phyloP scores from a whole-genome alignment of 495 filamentous ascomycete genomes.

The Terfezia claveryi region DNA sequence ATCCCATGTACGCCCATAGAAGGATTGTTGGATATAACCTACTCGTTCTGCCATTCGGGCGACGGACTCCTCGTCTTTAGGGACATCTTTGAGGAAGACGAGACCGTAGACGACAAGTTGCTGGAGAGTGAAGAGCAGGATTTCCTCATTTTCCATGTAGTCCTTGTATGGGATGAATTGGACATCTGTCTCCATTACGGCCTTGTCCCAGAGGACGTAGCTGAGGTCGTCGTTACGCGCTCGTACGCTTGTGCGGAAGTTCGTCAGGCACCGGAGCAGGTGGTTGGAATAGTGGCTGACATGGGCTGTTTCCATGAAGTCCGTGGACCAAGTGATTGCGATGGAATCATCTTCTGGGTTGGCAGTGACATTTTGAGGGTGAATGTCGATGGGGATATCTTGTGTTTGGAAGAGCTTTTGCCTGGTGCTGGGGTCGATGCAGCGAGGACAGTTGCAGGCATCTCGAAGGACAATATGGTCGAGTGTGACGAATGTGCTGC shows the following conservation, averaged over 20 bases:
- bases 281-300: slow-evolving; percentile 24
- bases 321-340: slow-evolving; percentile 35
- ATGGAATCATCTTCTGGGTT: not conserved
- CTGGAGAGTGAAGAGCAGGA: slow-evolving; percentile 31
- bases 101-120: slow-evolving; percentile 39
- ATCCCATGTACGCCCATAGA: slow-evolving; percentile 82
- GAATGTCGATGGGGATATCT: slow-evolving; percentile 40
- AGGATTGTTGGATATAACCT: slow-evolving; percentile 53
- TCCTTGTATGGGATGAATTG: slow-evolving; percentile 38
- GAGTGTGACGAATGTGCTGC: slow-evolving; percentile 6
- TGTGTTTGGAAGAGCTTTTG: slow-evolving; percentile 61
- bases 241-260: slow-evolving; percentile 5
- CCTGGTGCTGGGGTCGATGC: slow-evolving; percentile 54
- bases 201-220: slow-evolving; percentile 20
- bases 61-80: slow-evolving; percentile 37
- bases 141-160: slow-evolving; percentile 37
- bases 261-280: slow-evolving; percentile 16
- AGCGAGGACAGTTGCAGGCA: slow-evolving; percentile 44
- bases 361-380: slow-evolving; percentile 16
- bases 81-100: slow-evolving; percentile 50
- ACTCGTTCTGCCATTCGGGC: slow-evolving; percentile 45
- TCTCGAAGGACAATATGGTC: slow-evolving; percentile 45
- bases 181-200: slow-evolving; percentile 21
- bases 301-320: slow-evolving; percentile 21
- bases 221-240: slow-evolving; percentile 11